Percentiles rank a stretch among this genome's conserved stretches.
These are phyloP conservation scores for Butyriboletus loyo DNA, from an alignment of 768 basidiomycete species.

Conservation along the genomic window DNA sequence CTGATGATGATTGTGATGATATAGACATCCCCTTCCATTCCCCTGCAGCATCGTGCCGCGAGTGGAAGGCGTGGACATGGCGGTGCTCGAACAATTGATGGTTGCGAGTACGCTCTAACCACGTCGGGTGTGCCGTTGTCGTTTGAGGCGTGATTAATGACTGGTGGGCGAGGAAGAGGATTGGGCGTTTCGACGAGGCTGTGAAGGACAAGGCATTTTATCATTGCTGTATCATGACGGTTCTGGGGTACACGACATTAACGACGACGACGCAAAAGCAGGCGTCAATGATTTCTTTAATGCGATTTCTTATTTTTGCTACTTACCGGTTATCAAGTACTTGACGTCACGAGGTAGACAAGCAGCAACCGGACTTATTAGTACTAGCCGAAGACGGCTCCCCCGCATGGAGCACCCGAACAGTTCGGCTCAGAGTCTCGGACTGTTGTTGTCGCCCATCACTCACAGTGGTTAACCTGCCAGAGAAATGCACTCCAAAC, in stretches of 20 bases:
- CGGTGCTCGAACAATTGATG: conserved; percentile 3
- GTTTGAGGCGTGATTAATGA: no score
- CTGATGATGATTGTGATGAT: not conserved
- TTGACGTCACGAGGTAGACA: no score
- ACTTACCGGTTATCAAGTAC: no score
- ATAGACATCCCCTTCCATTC: conserved; percentile 11
- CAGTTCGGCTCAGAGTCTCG: not conserved
- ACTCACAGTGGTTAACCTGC: not conserved
- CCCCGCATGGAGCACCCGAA: not conserved
- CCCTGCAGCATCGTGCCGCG: conserved; percentile 8
- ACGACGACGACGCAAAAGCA: no score
- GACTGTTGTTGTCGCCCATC: not conserved
- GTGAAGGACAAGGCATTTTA: no score
- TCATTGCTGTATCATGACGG: no score
- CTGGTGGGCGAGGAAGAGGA: no score
- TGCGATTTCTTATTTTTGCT: no score
- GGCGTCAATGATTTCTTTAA: no score
- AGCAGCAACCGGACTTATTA: not conserved
- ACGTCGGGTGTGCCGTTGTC: not conserved
- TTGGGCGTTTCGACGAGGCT: no score
- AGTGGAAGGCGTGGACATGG: not conserved
- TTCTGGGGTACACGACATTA: no score
- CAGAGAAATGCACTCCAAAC: conserved; percentile 18
- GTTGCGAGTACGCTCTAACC: not conserved
- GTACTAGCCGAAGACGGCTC: no score